Conservation (phyloP, 257 asterid species). For the Handroanthus guayacan region DNA sequence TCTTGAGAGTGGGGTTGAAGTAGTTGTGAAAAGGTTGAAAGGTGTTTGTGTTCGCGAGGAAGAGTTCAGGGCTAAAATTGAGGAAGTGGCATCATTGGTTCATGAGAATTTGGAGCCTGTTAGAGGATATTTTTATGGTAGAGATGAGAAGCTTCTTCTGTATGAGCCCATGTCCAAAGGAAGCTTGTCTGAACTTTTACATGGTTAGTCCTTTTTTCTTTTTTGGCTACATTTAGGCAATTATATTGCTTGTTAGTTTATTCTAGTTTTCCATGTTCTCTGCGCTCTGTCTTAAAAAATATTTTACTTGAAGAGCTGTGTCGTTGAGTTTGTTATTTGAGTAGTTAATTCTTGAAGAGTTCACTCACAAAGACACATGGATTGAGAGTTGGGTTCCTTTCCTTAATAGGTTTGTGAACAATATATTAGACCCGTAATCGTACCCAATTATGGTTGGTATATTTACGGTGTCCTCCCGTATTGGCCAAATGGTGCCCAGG, state of each 20-base stretch:
- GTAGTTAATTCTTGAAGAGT: no score
- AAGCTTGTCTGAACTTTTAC: conserved; percentile 55
- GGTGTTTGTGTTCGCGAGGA: conserved; percentile 52
- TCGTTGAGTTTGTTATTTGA: no score
- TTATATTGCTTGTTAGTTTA: no score
- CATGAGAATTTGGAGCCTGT: conserved; percentile 67
- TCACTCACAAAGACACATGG: no score
- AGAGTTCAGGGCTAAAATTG: conserved; percentile 50
- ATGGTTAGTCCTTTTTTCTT: conserved; percentile 45
- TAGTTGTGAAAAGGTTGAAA: conserved; percentile 68
- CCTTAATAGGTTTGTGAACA: no score
- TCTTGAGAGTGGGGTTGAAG: conserved; percentile 57
- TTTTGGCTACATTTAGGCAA: neutral
- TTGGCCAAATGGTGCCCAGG: no score
- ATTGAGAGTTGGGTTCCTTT: no score
- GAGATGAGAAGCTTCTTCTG: conserved; percentile 64
- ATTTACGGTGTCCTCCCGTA: no score
- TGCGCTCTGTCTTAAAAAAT: no score
- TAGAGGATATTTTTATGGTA: conserved; percentile 63
- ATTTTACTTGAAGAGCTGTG: no score
- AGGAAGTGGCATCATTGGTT: conserved; percentile 47
- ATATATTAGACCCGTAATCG: no score
- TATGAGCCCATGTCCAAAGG: conserved; percentile 55
- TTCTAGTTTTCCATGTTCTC: neutral
- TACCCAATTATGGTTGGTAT: no score